Evolutionary conservation across 2,329 filamentous ascomycete species (phyloP).

Genomic region (Ophiostoma tasmaniense): DNA sequence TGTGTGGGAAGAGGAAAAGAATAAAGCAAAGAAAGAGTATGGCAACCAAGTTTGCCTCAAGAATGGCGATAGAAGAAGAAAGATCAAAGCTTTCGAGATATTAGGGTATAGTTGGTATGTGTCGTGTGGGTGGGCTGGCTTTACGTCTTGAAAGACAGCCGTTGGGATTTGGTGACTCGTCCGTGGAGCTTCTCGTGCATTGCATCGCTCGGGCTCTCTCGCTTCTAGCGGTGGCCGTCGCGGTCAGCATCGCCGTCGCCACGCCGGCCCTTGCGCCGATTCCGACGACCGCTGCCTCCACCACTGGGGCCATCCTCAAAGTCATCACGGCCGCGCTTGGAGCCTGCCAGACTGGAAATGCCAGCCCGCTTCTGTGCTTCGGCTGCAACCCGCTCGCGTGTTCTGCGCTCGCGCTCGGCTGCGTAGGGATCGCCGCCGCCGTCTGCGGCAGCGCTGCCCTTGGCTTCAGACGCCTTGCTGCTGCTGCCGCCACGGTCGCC

Average conservation of each 20-base stretch:
- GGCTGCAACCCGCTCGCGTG: slow-evolving; percentile 57
- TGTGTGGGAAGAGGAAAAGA: neutral
- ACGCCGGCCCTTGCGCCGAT: slow-evolving; percentile 35
- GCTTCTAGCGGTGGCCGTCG: slow-evolving; percentile 30
- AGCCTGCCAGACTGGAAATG: slow-evolving; percentile 43
- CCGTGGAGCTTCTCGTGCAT: too few species aligned
- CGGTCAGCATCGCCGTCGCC: slow-evolving; percentile 25
- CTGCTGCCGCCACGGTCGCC: too few species aligned
- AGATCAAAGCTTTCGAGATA: neutral
- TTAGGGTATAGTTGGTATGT: neutral
- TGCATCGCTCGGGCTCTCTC: neutral
- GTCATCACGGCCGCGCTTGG: slow-evolving; percentile 46
- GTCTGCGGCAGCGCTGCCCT: neutral
- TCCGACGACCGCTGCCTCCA: slow-evolving; percentile 29
- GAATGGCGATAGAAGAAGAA: neutral
- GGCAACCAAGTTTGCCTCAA: neutral
- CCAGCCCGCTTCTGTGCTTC: slow-evolving; percentile 50
- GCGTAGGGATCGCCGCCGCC: slow-evolving; percentile 51
- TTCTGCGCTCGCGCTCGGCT: slow-evolving; percentile 57
- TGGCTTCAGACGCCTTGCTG: neutral
- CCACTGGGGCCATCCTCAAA: slow-evolving; percentile 32
- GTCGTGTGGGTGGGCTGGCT: neutral
- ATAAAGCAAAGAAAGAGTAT: neutral
- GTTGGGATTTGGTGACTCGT: neutral
- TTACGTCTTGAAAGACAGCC: neutral